phyloP scores from a whole-genome alignment of 768 basidiomycete species.

The Clitopilus passeckerianus region DNA sequence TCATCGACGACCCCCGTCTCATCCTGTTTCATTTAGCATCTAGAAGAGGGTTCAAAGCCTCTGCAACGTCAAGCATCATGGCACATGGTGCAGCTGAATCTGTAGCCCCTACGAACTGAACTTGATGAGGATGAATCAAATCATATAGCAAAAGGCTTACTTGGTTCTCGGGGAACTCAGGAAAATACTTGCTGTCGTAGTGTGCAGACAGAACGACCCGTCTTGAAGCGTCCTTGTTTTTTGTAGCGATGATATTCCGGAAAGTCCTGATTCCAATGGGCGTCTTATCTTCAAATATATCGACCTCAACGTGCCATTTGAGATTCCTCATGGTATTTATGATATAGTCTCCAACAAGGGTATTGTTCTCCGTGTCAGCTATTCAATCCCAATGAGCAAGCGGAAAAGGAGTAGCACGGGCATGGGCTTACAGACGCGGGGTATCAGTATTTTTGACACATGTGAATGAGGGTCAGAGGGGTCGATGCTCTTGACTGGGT shows the following conservation, averaged over 20 bases:
- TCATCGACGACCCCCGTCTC: constrained; percentile 56
- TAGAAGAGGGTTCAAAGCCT: constrained; percentile 71
- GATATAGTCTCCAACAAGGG: constrained; percentile 79
- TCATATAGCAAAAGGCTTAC: constrained; percentile 31
- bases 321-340: constrained; percentile 62
- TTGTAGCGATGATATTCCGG: constrained; percentile 92
- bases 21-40: constrained; percentile 52
- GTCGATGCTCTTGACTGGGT: constrained; percentile 68
- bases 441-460: constrained; percentile 81
- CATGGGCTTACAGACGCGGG: constrained; percentile 60
- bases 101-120: constrained; percentile 92
- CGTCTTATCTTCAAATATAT: constrained; percentile 72
- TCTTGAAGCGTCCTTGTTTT: constrained; percentile 78
- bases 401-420: constrained; percentile 3
- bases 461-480: constrained; percentile 62
- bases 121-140: constrained; percentile 7
- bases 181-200: constrained; percentile 89
- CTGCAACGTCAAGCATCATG: constrained; percentile 89
- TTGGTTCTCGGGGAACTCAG: constrained; percentile 66
- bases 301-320: constrained; percentile 86
- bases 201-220: constrained; percentile 89
- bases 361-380: constrained; percentile 77
- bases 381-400: constrained; percentile 3
- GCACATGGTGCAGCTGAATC: constrained; percentile 96
- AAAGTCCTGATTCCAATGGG: constrained; percentile 80